Base-by-base conservation (phyloP, 495 filamentous ascomycete species). In the Delitschia confertaspora region DNA sequence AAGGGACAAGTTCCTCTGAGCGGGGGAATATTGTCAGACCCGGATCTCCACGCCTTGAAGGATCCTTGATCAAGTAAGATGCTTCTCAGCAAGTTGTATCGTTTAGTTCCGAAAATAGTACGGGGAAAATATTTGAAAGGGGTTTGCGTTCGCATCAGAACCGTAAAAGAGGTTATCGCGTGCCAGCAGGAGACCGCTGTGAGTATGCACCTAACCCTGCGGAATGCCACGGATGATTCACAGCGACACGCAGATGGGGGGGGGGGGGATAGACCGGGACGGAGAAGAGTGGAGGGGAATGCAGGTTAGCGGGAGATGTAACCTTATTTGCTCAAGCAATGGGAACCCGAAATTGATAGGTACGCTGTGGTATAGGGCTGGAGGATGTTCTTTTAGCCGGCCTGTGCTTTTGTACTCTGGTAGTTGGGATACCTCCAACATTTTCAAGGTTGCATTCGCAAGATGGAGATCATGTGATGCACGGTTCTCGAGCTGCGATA, bases 261-360 rank as follows among this genome's bases (percentile, higher is more conserved):
- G 34, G 20, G 31, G 1, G 13, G 26, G 5, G 44, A 39, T 13
- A 26, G 48, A 36, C 41, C 42, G 41, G 36, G 48, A 45, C 35
- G 36, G 48, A 32, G 29, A 42, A 36, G 37, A 19, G 24, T 27
- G 35, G 30, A 25, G 33, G 47, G 48, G 35, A 40, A 46, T 54
- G 51, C 51, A 54, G 34, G 38, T 36, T 17, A 45, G 50, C 51
- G 51, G 51, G 46, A 55, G 41, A 50, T 45, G 51, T 55, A 55
- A 55, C 51, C 51, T 34, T 45, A 45, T 49, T 47, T 55, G 51
- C 49, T 55, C 43, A 49, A 50, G 36, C 31, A 41, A 42, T 46
- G 45, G 46, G 40, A 47, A 49, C 42, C 33, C 13, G 25, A 45
- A 34, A 37, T 39, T 46, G 45, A 42, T n/a, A n/a, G n/a, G n/a